Percentiles rank a stretch among this genome's conserved stretches.
phyloP scores from a whole-genome alignment of 306 rosid species.

The Cucurbita pepo region DNA sequence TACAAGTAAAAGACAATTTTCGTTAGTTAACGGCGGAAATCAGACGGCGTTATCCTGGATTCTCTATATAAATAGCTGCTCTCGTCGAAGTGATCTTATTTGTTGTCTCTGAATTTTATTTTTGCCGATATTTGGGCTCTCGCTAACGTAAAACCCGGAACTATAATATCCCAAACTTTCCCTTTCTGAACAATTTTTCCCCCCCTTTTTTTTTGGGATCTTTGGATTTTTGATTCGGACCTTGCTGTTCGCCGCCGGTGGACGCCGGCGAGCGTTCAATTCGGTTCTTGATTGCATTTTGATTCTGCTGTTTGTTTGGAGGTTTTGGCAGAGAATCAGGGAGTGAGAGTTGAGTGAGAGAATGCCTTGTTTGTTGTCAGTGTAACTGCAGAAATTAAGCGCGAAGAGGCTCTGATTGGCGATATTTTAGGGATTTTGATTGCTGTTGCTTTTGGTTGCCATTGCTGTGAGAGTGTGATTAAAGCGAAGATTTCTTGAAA shows the following conservation, averaged over 20 bases:
- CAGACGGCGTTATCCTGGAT: slow-evolving; percentile 28
- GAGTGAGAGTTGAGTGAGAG: not conserved
- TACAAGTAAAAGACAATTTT: slow-evolving; percentile 17
- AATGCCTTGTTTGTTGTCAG: not conserved
- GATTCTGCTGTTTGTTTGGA: not conserved
- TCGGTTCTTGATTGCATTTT: not conserved
- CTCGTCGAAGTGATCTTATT: not conserved
- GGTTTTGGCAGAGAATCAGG: not conserved
- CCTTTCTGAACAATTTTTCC: not conserved
- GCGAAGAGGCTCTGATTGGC: not conserved
- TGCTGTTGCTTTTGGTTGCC: not conserved
- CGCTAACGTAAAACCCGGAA: slow-evolving; percentile 8
- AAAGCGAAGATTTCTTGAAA: not conserved
- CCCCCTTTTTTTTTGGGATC: not conserved
- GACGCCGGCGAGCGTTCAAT: not conserved
- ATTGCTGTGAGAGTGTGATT: not conserved
- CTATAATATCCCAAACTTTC: slow-evolving; percentile 9
- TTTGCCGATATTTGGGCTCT: slow-evolving; percentile 9
- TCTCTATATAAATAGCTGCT: slow-evolving; percentile 35
- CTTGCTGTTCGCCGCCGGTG: not conserved
- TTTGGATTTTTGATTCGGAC: slow-evolving; percentile 4
- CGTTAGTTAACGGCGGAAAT: slow-evolving; percentile 34
- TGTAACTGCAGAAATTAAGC: not conserved
- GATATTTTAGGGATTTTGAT: slow-evolving; percentile 9
- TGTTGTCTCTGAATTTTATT: slow-evolving; percentile 5